Base-by-base conservation (phyloP, 2,329 filamentous ascomycete species). In the Fusarium sp. region DNA sequence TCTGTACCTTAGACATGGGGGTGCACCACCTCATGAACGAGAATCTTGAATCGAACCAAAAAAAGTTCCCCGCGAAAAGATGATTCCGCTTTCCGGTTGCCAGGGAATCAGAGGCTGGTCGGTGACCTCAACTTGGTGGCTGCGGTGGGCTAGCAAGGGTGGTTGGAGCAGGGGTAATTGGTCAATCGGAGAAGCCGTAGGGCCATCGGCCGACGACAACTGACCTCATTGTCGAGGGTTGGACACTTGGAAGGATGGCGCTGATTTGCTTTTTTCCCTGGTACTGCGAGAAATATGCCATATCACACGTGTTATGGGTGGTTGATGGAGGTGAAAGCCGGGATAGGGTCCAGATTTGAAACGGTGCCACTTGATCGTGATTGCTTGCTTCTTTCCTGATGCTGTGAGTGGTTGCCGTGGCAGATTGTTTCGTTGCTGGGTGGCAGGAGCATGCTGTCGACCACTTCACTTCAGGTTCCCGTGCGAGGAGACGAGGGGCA, bases 171-270 rank as follows among this genome's bases (percentile, higher is more conserved):
- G 65, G 72, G 69, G 29, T 66, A 29, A 64, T 59, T 71, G 65
- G 4, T 77, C 66, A 79, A 78, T 79, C 73, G 67, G 73, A 66
- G 22, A 22, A 59, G 60, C 36, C 50, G 35, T 65, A 16, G 56
- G 38, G n/a, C 63, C 69, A 66, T 70, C 67, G 65, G 65, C 68
- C 74, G 66, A 77, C 70, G 40, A 78, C 65, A 63, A 73, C 67
- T 72, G 74, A 79, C 74, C 66, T 78, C 77, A 73, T 70, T 64
- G 58, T 68, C 29, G 40, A 69, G 63, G 70, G 72, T 69, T 72
- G 69, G 69, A 58, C 22, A 56, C 50, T 58, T 45, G 62, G 36
- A 40, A 42, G 47, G 35, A 60, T 60, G 47, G 56, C 33, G 54
- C 29, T 65, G 63, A 54, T 50, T 59, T 65, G 54, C 50, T 40